Percentiles rank a stretch among this genome's conserved stretches.
phyloP scores from a whole-genome alignment of 2,329 filamentous ascomycete genomes.

The Colletotrichum tofieldiae region DNA sequence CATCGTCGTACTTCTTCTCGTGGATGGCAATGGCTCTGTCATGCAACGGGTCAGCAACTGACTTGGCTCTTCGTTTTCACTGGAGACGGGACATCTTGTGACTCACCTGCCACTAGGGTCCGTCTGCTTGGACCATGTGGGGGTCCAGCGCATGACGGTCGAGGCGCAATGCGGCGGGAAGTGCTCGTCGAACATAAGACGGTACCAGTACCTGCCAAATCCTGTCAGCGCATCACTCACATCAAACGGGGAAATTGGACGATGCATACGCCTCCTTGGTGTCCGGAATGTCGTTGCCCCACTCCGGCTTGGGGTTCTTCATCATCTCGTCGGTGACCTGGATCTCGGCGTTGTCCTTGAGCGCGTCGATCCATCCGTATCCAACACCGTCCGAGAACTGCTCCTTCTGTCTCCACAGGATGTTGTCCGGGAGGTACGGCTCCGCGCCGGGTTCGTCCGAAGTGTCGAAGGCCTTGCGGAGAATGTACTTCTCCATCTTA shows the following conservation, averaged over 20 bases:
- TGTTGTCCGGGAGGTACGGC: slow-evolving; percentile 95
- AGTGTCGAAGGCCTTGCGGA: slow-evolving; percentile 98
- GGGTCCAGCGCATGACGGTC: slow-evolving; percentile 96
- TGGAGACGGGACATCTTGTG: slow-evolving; percentile 18
- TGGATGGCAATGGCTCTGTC: slow-evolving; percentile 82
- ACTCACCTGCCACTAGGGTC: slow-evolving; percentile 92
- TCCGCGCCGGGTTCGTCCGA: slow-evolving; percentile 84
- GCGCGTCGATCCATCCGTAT: slow-evolving; percentile 98
- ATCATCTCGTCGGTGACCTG: slow-evolving; percentile 97
- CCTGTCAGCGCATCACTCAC: slow-evolving; percentile 46
- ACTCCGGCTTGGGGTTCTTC: slow-evolving; percentile 97
- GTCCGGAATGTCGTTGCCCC: slow-evolving; percentile 93
- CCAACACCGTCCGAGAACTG: slow-evolving; percentile 99
- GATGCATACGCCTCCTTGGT: slow-evolving; percentile 88
- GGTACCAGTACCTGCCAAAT: slow-evolving; percentile 87
- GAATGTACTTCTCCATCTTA: slow-evolving; percentile 96
- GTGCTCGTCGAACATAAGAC: slow-evolving; percentile 98
- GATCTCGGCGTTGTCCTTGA: slow-evolving; percentile 94
- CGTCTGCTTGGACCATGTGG: slow-evolving; percentile 96
- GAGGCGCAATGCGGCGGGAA: slow-evolving; percentile 93
- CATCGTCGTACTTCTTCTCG: slow-evolving; percentile 78
- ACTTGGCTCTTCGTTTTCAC: not conserved
- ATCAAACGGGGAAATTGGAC: slow-evolving; percentile 14
- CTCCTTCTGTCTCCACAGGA: slow-evolving; percentile 99
- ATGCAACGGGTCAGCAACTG: slow-evolving; percentile 39